Base-by-base conservation (phyloP, 225 moss, liverwort and hornwort genomes). In the Rhytidiadelphus loreus region DNA sequence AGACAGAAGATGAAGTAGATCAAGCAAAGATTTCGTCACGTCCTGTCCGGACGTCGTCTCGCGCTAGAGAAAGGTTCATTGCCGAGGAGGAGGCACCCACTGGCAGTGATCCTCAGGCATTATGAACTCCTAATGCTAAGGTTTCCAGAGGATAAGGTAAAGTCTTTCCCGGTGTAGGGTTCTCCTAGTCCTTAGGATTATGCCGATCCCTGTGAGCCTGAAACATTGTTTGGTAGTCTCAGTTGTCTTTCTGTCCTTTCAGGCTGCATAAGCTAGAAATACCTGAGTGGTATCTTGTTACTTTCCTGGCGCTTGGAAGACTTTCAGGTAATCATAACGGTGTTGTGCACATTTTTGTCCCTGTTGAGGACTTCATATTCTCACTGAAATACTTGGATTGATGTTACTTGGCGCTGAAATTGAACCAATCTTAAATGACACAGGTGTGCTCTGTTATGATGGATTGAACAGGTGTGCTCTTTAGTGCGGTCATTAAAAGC, bases 1-100 rank as follows among this genome's bases (percentile, higher is more conserved):
- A 94, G 79, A 73, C 86, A 14, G 92, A 92, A 76, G 93, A 91
- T 58, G 94, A 92, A 56, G 48, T 88, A 62, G 93, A 88, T 88
- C 90, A 90, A 77, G 56, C 85, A 26, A 89, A 77, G 85, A 90
- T 87, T n/a, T 89, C 89, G 59, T 75, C 89, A 52, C 92, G 94
- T 58, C 94, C 94, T 71, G 92, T 93, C 29, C 92, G 94, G 55
- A 89, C 85, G 56, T 50, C 46, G 87, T 90, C 93, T 60, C 86
- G 92, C 35, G 37, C 80, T 10, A 85, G 86, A 80, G 77, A 80
- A 83, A 77, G 39, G 83, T 20, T 24, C 20, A 39, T 44, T 52
- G 52, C 72, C 56, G 88, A 87, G 46, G 94, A 85, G 68, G 91
- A 71, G 80, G 65, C 63, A 60, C 29, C 81, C 72, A 32, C 72